These are phyloP conservation scores for Leccinum truebloodii DNA, from an alignment of 768 basidiomycete species.

Conservation along the genomic window DNA sequence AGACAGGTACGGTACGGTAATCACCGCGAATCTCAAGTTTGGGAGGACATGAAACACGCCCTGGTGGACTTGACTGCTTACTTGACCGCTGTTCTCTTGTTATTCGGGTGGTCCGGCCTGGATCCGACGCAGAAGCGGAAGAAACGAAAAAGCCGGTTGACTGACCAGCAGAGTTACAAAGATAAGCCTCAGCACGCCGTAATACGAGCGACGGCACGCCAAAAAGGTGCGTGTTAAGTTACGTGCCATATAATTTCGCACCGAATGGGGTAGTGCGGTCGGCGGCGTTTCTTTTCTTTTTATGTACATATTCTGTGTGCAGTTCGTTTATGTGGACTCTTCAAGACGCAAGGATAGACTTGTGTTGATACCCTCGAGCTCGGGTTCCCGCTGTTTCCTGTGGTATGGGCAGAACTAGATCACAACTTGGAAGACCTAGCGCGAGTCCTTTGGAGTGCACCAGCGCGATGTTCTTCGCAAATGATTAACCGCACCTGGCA, in stretches of 20 bases:
- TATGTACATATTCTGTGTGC: background rate
- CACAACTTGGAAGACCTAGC: background rate
- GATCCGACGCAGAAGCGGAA: background rate
- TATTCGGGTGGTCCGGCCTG: background rate
- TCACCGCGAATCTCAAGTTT: background rate
- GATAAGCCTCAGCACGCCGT: background rate
- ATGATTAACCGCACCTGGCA: background rate
- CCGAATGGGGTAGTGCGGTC: background rate
- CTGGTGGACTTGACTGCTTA: background rate
- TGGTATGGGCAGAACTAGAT: constrained; percentile 1
- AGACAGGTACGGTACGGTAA: background rate
- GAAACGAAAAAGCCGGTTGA: background rate
- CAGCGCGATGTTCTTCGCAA: background rate
- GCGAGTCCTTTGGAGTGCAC: background rate
- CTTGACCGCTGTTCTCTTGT: background rate
- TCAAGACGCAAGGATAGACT: background rate
- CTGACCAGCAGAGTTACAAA: background rate
- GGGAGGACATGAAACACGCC: background rate
- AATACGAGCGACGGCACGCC: background rate
- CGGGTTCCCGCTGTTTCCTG: background rate
- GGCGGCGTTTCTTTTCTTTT: background rate
- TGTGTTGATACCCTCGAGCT: background rate
- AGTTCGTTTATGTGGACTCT: background rate
- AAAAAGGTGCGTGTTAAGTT: background rate
- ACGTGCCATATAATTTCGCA: background rate